Evolutionary conservation across 2,329 filamentous ascomycete genomes (phyloP), one percentile per base, ranked within the genome.

Genomic region (Pyrenophora graminea): DNA sequence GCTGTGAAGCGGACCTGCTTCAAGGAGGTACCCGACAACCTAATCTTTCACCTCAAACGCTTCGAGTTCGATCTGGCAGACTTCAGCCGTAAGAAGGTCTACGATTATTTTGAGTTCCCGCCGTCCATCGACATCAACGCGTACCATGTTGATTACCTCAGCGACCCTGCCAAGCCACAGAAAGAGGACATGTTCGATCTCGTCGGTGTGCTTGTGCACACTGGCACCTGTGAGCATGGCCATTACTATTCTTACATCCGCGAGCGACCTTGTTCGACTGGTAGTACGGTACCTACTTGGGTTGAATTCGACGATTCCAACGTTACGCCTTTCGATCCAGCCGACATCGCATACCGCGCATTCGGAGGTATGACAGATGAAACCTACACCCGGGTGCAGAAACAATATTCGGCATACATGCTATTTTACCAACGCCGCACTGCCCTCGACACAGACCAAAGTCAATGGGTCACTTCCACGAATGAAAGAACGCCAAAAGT

Each of bases 241-340:
- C 94, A 99, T 71, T 99, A 99, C 75, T 97, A 97, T 74, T 97
- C 93, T 0, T 97, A 91, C 70, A 91, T 95, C 57, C 88, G 91
- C 45, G 89, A 96, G 70, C 83, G 91, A 15, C 85, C 90, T 17
- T 79, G 76, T 13, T 74, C 80, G 17, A 70, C 75, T 30, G 70
- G 70, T 4, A 76, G 77, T 9, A 76, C 64, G 46, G 74, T 73
- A 45, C 50, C 61, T 23, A 77, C 77, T 4, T 99, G 94, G 94
- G 81, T 96, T 8, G 90, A 96, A 67, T 97, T 97, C 74, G 97
- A 99, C 62, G 94, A 99, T 69, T 87, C 91, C n/a, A 80, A 84
- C 42, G 92, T 96, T 19, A 84, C 79, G 15, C 74, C 80, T 1
- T 97, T 93, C 79, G 88, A 96, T 61, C 85, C 87, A 7, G 77